Conservation (phyloP, 2,329 filamentous ascomycete genomes). For the Cladosporium colombiae region DNA sequence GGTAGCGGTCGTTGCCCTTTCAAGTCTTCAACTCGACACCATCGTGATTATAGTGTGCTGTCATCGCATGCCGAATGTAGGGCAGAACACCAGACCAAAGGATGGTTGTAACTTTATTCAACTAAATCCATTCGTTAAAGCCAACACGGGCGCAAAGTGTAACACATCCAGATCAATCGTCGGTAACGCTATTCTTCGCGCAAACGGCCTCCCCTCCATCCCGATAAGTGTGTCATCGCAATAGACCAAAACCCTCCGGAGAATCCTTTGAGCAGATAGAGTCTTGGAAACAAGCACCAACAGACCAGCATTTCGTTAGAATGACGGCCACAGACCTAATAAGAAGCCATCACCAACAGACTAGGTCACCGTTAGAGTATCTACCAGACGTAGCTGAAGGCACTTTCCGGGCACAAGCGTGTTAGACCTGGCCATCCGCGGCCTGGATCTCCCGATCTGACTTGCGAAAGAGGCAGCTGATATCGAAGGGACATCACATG, state of each 20-base stretch:
- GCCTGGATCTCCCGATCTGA: background rate
- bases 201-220: background rate
- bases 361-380: background rate
- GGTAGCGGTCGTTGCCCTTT: background rate
- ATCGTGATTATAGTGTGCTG: background rate
- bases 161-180: background rate
- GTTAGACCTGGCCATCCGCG: background rate
- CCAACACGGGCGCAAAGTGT: background rate
- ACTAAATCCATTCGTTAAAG: background rate
- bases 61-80: background rate
- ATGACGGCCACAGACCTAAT: background rate
- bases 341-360: background rate
- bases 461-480: background rate
- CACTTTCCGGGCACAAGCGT: background rate
- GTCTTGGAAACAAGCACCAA: background rate
- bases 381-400: background rate
- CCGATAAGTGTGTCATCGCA: conserved; percentile 1
- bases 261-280: conserved; percentile 5
- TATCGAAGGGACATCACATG: background rate
- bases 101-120: background rate
- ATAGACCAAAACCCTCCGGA: background rate
- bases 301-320: background rate
- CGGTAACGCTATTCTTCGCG: background rate
- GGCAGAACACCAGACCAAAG: background rate
- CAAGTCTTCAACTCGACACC: background rate